Evolutionary conservation across 371 early-diverging fungal genomes (phyloP), one percentile per base, ranked within the genome.

Genomic region (Sporodiniella umbellata): DNA sequence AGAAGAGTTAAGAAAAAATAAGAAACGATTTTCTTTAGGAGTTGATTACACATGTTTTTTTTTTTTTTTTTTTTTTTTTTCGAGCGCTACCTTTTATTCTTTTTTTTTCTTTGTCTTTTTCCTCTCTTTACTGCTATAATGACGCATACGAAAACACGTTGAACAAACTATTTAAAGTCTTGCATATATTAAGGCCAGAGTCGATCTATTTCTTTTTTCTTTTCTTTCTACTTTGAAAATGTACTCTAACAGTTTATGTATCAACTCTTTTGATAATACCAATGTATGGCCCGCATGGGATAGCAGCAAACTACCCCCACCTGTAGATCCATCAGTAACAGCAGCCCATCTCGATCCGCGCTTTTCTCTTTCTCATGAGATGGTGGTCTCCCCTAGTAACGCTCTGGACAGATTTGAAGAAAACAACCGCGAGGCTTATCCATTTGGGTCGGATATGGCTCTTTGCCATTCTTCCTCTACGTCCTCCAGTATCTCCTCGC

Each of bases 161-260:
- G n/a, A n/a, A n/a, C 21, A 21, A 4, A 28, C 30, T 18, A 10
- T 40, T 21, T 40, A 21, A 21, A 21, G 21, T 40, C 21, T 18
- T 40, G 40, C 40, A 40, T 40, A 38, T 48, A 38, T 48, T 37
- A 48, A 48, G 15, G n/a, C 8, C 15, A 23, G 26, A 3, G 5
- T 26, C 38, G 21, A 15, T 33, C 18, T 45, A 8, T 28, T n/a
- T 51, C 14, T 33, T 12, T 28, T 25, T 44, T 19, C 38, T n/a
- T 33, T 28, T 12, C 23, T 33, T 44, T 28, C 10, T 10, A 4
- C 30, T 28, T 28, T 7, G 10, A 37, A 23, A 48, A 26, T 42
- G 23, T 39, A 33, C n/a, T 31, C 22, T 21, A 21, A 23, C 33
- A 23, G 40, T 40, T 38, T 28, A 22, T 37, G 33, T 38, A 18